Evolutionary conservation across 2,329 filamentous ascomycete species (phyloP).

Genomic region (Cladosporium sp.): DNA sequence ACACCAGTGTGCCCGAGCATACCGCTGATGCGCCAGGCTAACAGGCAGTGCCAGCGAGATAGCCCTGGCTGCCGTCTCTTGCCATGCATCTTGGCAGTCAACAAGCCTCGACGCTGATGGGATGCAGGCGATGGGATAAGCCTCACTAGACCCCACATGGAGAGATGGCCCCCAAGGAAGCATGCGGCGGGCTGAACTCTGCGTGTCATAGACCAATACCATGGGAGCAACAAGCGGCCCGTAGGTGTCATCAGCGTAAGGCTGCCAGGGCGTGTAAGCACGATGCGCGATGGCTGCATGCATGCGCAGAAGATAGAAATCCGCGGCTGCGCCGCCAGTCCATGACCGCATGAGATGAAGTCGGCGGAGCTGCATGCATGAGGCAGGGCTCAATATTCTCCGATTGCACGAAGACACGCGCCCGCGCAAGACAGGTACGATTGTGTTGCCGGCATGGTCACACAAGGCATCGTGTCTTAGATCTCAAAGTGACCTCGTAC

Average conservation of each 20-base stretch:
- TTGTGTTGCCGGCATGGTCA: neutral
- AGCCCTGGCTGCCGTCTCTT: neutral
- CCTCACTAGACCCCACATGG: neutral
- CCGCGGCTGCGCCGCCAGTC: slow-evolving; percentile 3
- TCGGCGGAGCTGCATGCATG: slow-evolving; percentile 7
- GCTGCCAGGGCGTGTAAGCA: slow-evolving; percentile 9
- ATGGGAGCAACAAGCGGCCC: neutral
- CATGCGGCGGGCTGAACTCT: neutral
- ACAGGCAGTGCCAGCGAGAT: neutral
- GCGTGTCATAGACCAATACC: neutral
- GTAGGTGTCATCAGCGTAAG: slow-evolving; percentile 9
- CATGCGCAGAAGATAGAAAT: neutral
- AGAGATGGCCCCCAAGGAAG: neutral
- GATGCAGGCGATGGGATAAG: neutral
- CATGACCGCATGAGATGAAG: neutral
- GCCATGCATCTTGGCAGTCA: neutral
- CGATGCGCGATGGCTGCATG: neutral
- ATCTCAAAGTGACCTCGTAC: neutral
- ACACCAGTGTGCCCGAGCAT: neutral
- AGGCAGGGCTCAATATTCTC: slow-evolving; percentile 4
- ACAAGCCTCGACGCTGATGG: neutral
- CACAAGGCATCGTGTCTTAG: neutral
- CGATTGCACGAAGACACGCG: neutral
- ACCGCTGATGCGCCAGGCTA: neutral
- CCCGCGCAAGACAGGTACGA: neutral